Evolutionary conservation across 2,329 filamentous ascomycete species (phyloP).

Genomic region (Neonectria hederae): DNA sequence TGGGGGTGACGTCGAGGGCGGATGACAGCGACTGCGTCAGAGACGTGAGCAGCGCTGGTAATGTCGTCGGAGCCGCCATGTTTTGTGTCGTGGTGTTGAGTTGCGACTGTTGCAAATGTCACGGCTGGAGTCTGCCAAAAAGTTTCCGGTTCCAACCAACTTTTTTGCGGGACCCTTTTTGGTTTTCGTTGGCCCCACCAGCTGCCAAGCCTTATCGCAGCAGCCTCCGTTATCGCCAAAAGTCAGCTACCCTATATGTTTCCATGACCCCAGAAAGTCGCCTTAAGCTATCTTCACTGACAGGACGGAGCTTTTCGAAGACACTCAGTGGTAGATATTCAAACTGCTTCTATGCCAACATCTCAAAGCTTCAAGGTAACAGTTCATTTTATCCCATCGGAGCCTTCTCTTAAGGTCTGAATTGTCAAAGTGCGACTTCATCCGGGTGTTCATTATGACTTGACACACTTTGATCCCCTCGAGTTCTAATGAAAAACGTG

Average conservation of each 20-base stretch:
- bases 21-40: constrained; percentile 68
- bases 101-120: constrained; percentile 21
- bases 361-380: too few relatives aligned
- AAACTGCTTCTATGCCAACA: too few relatives aligned
- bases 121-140: constrained; percentile 32
- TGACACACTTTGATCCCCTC: too few relatives aligned
- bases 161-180: constrained; percentile 44
- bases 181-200: constrained; percentile 4
- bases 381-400: too few relatives aligned
- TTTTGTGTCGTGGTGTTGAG: constrained; percentile 40
- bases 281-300: too few relatives aligned
- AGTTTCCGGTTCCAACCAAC: constrained; percentile 39
- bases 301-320: too few relatives aligned
- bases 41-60: constrained; percentile 62
- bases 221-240: not conserved
- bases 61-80: constrained; percentile 60
- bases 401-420: too few relatives aligned
- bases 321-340: too few relatives aligned
- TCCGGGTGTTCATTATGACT: too few relatives aligned
- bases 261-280: too few relatives aligned
- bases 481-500: too few relatives aligned
- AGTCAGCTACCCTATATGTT: not conserved
- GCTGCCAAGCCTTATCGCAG: not conserved
- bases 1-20: constrained; percentile 73
- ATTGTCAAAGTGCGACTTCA: too few relatives aligned